Conservation (phyloP, 768 basidiomycete species). For the Suillus cothurnatus region DNA sequence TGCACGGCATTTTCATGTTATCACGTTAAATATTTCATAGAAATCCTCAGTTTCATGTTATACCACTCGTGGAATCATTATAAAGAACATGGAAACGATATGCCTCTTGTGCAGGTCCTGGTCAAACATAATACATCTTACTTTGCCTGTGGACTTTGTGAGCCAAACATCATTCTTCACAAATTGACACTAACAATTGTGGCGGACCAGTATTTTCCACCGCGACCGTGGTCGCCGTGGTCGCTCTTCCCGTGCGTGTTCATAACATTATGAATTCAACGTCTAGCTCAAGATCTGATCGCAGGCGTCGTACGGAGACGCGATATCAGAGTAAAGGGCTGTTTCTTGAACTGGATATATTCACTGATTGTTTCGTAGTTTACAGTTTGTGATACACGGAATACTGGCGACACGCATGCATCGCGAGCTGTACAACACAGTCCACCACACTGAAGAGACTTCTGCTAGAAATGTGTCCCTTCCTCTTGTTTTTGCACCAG, state of each 20-base stretch:
- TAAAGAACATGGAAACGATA: too few relatives aligned
- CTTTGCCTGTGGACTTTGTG: conserved; percentile 1
- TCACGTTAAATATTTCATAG: not conserved
- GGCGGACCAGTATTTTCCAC: not conserved
- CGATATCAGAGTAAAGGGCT: not conserved
- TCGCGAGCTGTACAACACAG: not conserved
- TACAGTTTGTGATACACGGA: not conserved
- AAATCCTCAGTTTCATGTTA: not conserved
- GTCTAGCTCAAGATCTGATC: not conserved
- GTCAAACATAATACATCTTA: not conserved
- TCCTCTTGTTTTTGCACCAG: not conserved
- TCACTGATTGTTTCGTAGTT: not conserved
- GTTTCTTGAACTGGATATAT: not conserved
- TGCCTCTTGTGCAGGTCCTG: not conserved
- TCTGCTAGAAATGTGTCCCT: not conserved
- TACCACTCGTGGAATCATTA: too few relatives aligned
- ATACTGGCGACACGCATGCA: not conserved
- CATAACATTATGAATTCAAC: not conserved
- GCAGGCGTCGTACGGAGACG: not conserved
- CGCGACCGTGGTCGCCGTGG: not conserved
- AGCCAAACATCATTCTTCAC: not conserved
- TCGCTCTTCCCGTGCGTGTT: not conserved
- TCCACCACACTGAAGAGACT: not conserved
- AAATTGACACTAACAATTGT: not conserved
- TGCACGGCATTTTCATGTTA: not conserved